phyloP scores from a whole-genome alignment of 305 asterid genomes.

The Solanum chacoense region DNA sequence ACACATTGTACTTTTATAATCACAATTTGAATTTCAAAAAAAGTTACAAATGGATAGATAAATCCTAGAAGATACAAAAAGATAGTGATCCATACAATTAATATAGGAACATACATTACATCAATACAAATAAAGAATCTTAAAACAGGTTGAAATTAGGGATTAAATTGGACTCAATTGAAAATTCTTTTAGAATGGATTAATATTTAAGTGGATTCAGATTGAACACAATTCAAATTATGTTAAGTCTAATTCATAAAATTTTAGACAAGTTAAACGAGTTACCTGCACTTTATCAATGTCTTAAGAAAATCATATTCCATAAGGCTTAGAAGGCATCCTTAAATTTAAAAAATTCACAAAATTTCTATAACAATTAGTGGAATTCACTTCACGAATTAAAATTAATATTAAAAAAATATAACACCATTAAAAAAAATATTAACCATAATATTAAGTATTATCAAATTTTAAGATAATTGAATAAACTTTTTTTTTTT shows the following conservation, averaged over 20 bases:
- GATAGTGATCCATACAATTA: not conserved
- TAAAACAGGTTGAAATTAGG: not conserved
- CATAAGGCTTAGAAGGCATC: not conserved
- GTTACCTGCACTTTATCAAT: not conserved
- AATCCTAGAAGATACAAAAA: not conserved
- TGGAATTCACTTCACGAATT: not conserved
- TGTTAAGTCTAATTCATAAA: not conserved
- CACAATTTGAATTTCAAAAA: not conserved
- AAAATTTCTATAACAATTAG: not conserved
- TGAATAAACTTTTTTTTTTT: no score
- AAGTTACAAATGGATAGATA: no score
- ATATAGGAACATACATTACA: no score
- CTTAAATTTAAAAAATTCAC: not conserved
- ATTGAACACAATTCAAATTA: not conserved
- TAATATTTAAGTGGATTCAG: fast-evolving
- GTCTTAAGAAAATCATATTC: not conserved
- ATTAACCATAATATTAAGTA: not conserved
- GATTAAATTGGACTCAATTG: no score
- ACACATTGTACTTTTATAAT: no score
- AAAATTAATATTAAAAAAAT: no score
- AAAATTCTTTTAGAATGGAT: no score
- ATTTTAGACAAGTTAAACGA: no score
- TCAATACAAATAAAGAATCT: not conserved
- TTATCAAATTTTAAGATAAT: not conserved
- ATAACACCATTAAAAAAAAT: not conserved